A percentile compares a stretch with the other conserved stretches of the same genome.
Evolutionary conservation across 768 basidiomycete species (phyloP).

Genomic region (Lactarius indigo): DNA sequence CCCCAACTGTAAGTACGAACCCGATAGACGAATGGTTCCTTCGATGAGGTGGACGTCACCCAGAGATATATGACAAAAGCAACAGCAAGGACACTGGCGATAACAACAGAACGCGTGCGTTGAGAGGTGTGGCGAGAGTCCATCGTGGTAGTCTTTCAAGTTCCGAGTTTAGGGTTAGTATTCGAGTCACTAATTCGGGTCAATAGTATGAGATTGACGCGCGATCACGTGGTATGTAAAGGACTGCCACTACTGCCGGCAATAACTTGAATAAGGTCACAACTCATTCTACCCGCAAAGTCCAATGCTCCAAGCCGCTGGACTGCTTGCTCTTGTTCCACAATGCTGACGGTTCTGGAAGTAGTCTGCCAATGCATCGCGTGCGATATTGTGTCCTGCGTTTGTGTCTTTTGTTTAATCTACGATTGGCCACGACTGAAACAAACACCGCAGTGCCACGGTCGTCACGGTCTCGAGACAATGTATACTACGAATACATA

Average conservation of each 20-base stretch:
- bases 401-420: too few relatives aligned
- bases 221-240: background rate
- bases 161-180: background rate
- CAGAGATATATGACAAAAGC: conserved; percentile 1
- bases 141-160: background rate
- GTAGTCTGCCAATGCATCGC: too few relatives aligned
- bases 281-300: too few relatives aligned
- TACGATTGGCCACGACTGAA: too few relatives aligned
- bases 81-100: background rate
- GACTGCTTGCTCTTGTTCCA: too few relatives aligned
- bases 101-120: background rate
- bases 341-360: too few relatives aligned
- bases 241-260: too few relatives aligned
- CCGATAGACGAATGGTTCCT: background rate
- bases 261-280: too few relatives aligned
- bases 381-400: too few relatives aligned
- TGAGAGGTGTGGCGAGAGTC: background rate
- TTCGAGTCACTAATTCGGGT: background rate
- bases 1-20: background rate
- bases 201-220: background rate
- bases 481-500: background rate
- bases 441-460: too few relatives aligned
- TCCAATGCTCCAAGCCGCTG: too few relatives aligned
- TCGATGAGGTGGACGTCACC: background rate
- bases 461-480: background rate